Evolutionary conservation across 2,329 filamentous ascomycete species (phyloP), one percentile per base, ranked within the genome.

Genomic region (Scedosporium minutisporum): DNA sequence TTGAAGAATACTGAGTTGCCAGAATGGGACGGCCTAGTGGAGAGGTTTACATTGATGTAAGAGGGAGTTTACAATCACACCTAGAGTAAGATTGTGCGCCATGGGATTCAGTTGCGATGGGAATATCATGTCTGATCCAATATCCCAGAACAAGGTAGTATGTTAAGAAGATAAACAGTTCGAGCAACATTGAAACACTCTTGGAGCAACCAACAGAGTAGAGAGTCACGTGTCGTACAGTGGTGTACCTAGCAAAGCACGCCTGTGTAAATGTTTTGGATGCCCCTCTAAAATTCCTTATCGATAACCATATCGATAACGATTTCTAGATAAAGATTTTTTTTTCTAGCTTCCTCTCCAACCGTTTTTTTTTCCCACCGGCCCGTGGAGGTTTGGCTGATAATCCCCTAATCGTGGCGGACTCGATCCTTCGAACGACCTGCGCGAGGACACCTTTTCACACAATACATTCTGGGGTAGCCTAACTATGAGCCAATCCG

Each of bases 261-360:
- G 18, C 44, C 21, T n/a, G 9, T 12, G 14, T 18, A 3, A n/a
- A 48, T 7, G 44, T 10, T 48, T 48, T 1, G 21, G 12, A 27
- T 23, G 5, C 7, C 51, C 51, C 55, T 25, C 12, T 27, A 16
- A 58, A 41, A n/a, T 58, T n/a, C 10, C n/a, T 55, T 61, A 61
- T 61, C 60, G 60, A 61, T 61, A 57, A 55, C 7, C 51, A 27
- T 48, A 48, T 21, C 60, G 60, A 61, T 61, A 61, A 61, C 44
- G 53, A 61, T 27, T 55, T 18, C 21, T 6, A 38, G 33, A 38
- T 38, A 38, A 12, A 23, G 23, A 55, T 58, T 58, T 58, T 58
- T 60, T 59, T 61, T 61, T 57, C 33, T 29, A 27, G 23, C 57
- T 61, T 53, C 41, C 18, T 55, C 21, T 27, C 23, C 51, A 23